Base-by-base conservation (phyloP, 352 stramenopile genomes). In the Pythium sukuiense region DNA sequence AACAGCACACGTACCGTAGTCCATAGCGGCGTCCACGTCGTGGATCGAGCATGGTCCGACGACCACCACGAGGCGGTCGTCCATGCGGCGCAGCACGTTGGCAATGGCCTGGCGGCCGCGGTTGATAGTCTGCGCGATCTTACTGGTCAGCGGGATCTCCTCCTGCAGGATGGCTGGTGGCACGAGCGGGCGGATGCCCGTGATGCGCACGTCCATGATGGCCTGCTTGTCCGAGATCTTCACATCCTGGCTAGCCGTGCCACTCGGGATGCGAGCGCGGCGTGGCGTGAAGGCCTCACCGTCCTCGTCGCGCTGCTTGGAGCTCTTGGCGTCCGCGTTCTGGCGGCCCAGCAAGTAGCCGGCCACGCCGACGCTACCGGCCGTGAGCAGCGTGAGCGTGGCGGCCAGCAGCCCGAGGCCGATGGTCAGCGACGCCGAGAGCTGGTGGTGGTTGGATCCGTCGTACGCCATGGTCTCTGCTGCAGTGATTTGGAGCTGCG, bases 11-110 rank as follows among this genome's bases (percentile, higher is more conserved):
- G 32, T 55, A 86, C 82, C 87, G 53, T 97, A 97, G 61, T 97
- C 89, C 29, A 93, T 89, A 26, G 87, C 85, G 16, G 88, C 88
- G 35, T 95, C 77, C 27, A 90, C 85, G 62, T 97, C 86, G 72
- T 97, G 89, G 63, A 97, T 95, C 39, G 89, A 97, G 82, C 89
- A 97, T 1, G 89, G 89, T 12, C 89, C 89, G 26, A 97, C 89
- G 1, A 97, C 70, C 9, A 95, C 88, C 12, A 82, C 82, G 39
- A 97, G 77, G 24, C 89, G 85, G 69, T 96, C 89, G 57, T 97
- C 89, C 63, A 90, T 79, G 64, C 85, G 83, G 59, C 81, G 79
- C 54, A 97, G 58, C 27, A 96, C 76, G 59, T 93, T 93, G 55
- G 79, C 74, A 14, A 95, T 67, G 8, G 74, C 81, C 65, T 95